A percentile compares a stretch with the other conserved stretches of the same genome.
These are phyloP conservation scores for Arachnopeziza araneosa DNA, from an alignment of 2,329 filamentous ascomycete species.

Conservation along the genomic window DNA sequence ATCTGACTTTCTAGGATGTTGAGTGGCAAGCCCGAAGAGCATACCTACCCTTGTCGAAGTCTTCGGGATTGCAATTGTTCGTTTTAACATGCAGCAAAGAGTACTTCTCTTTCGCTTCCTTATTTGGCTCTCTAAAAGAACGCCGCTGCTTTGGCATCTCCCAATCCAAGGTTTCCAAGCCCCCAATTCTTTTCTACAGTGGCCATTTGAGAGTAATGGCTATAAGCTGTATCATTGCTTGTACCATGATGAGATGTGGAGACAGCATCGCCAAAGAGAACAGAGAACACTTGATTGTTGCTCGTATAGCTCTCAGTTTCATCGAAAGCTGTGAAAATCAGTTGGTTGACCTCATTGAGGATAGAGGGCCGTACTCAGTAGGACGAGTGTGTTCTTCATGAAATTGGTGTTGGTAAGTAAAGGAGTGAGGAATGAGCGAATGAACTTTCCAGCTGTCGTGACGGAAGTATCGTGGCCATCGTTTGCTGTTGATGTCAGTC, in stretches of 20 bases:
- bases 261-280: slow-evolving; percentile 69
- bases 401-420: slow-evolving; percentile 65
- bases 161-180: slow-evolving; percentile 55
- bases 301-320: slow-evolving; percentile 63
- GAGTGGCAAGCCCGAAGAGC: not conserved
- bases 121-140: slow-evolving; percentile 40
- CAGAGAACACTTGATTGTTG: slow-evolving; percentile 62
- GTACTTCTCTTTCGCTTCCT: not conserved
- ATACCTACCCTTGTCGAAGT: too few relatives aligned
- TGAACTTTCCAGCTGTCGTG: slow-evolving; percentile 62
- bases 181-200: slow-evolving; percentile 62
- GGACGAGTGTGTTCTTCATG: slow-evolving; percentile 66
- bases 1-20: not conserved
- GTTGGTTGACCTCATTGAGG: not conserved
- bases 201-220: slow-evolving; percentile 63
- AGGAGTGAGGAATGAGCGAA: slow-evolving; percentile 61
- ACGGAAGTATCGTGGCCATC: slow-evolving; percentile 71
- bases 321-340: slow-evolving; percentile 55
- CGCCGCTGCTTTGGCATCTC: slow-evolving; percentile 34
- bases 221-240: slow-evolving; percentile 62
- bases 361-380: slow-evolving; percentile 46
- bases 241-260: slow-evolving; percentile 57
- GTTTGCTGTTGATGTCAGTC: slow-evolving; percentile 41
- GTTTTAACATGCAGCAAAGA: too few relatives aligned
- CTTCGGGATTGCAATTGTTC: too few relatives aligned